Evolutionary conservation across 1,139 yeast species (phyloP).

Genomic region (Lodderomyces theae): DNA sequence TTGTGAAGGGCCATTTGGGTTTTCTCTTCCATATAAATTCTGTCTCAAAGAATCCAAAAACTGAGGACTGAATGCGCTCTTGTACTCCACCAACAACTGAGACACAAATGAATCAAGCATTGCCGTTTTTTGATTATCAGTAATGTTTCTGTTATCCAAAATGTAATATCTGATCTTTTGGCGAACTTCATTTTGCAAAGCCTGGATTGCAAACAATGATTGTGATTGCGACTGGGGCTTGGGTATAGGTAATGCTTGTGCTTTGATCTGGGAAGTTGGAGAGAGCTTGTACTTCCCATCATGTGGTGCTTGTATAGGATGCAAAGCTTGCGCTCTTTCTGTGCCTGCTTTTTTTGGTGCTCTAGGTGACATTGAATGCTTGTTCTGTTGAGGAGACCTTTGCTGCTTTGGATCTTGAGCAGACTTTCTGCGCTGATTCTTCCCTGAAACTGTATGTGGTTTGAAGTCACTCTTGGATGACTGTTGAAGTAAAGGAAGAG

Average conservation of each 20-base stretch:
- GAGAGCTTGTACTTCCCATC: background rate
- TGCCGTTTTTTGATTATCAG: slow-evolving; percentile 19
- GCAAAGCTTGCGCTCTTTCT: background rate
- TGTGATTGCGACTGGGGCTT: background rate
- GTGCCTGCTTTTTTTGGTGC: background rate
- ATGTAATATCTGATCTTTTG: slow-evolving; percentile 15
- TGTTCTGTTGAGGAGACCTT: background rate
- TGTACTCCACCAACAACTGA: slow-evolving; percentile 25
- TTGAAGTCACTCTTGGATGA: background rate
- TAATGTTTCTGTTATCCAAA: slow-evolving; percentile 16
- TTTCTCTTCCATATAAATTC: slow-evolving; percentile 11
- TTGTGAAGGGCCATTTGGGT: background rate
- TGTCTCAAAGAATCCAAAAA: slow-evolving; percentile 13
- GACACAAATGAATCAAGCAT: slow-evolving; percentile 24
- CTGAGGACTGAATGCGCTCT: slow-evolving; percentile 12
- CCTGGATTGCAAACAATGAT: slow-evolving; percentile 8
- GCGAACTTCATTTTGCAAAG: slow-evolving; percentile 20
- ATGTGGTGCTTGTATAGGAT: background rate
- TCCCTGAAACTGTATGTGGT: background rate
- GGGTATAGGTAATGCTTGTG: slow-evolving; percentile 2
- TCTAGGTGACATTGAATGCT: background rate
- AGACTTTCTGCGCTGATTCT: background rate
- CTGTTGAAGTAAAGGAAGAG: background rate
- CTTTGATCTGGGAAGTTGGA: background rate
- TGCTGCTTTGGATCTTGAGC: slow-evolving; percentile 2